phyloP scores from a whole-genome alignment of 768 basidiomycete genomes.

The Cyathus striatus region DNA sequence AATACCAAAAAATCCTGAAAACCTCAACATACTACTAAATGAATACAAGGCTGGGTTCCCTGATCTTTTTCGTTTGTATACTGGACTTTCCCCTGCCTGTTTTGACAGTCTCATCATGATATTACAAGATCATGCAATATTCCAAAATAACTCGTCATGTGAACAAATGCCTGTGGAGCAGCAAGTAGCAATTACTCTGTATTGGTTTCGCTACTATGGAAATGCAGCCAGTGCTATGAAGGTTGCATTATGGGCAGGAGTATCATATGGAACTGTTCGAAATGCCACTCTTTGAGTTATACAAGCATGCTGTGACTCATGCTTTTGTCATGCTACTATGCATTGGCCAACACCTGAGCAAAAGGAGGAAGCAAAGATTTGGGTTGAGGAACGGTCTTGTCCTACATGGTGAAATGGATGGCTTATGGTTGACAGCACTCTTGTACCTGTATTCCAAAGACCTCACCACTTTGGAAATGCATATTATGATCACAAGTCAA shows the following conservation, averaged over 20 bases:
- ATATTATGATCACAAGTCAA: slow-evolving; percentile 30
- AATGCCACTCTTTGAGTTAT: slow-evolving; percentile 19
- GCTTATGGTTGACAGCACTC: slow-evolving; percentile 32
- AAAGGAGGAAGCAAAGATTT: slow-evolving; percentile 30
- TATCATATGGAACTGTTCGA: slow-evolving; percentile 26
- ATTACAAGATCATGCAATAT: slow-evolving; percentile 15
- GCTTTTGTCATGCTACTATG: slow-evolving; percentile 19
- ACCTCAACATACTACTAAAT: not conserved
- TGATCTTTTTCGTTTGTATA: slow-evolving; percentile 11
- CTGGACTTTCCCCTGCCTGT: slow-evolving; percentile 13
- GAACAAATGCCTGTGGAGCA: slow-evolving; percentile 18
- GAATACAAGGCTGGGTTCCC: slow-evolving; percentile 1
- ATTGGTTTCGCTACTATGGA: slow-evolving; percentile 29
- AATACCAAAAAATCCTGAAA: not conserved
- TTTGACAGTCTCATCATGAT: slow-evolving; percentile 15
- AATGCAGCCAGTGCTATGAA: slow-evolving; percentile 24
- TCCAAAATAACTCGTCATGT: slow-evolving; percentile 20
- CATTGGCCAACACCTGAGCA: slow-evolving; percentile 19
- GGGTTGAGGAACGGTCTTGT: slow-evolving; percentile 27
- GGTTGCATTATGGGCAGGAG: slow-evolving; percentile 30
- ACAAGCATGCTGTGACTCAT: slow-evolving; percentile 11
- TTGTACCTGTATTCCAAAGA: slow-evolving; percentile 22
- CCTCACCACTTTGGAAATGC: slow-evolving; percentile 27
- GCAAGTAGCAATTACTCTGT: slow-evolving; percentile 32
- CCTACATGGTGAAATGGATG: slow-evolving; percentile 29